Evolutionary conservation across 2,329 filamentous ascomycete species (phyloP).

Genomic region (Aschersonia sp.): DNA sequence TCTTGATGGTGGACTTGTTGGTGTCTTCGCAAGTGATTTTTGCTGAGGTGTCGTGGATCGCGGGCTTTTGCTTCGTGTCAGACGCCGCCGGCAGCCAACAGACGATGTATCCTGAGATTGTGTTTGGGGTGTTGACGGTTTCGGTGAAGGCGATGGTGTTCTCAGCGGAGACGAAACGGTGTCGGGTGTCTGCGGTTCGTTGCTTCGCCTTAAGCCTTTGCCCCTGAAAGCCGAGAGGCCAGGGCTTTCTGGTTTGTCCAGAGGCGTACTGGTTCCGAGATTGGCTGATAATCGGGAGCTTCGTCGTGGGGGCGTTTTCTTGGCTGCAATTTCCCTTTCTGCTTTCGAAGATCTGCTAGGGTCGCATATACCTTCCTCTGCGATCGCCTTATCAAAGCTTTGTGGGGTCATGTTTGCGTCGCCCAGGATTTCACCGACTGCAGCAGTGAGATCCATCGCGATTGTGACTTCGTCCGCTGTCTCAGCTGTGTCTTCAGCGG

Average conservation of each 20-base stretch:
- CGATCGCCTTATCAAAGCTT: slow-evolving; percentile 34
- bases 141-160: slow-evolving; percentile 10
- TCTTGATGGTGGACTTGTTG: slow-evolving; percentile 5
- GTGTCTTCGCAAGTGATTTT: slow-evolving; percentile 1
- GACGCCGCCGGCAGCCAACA: not conserved
- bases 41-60: slow-evolving; percentile 6
- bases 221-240: slow-evolving; percentile 37
- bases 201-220: slow-evolving; percentile 33
- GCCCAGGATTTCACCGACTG: slow-evolving; percentile 45
- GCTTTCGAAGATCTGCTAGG: slow-evolving; percentile 29
- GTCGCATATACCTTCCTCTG: slow-evolving; percentile 42
- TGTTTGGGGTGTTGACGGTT: slow-evolving; percentile 9
- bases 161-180: slow-evolving; percentile 4
- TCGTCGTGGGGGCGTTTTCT: slow-evolving; percentile 8
- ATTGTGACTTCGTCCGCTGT: slow-evolving; percentile 23
- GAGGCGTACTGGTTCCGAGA: slow-evolving; percentile 16
- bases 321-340: slow-evolving; percentile 12
- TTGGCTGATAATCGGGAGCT: slow-evolving; percentile 4
- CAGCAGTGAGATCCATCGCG: slow-evolving; percentile 55
- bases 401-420: slow-evolving; percentile 14
- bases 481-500: slow-evolving; percentile 16
- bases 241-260: slow-evolving; percentile 31
- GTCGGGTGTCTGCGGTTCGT: slow-evolving; percentile 16
- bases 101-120: not conserved
- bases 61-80: slow-evolving; percentile 4